Evolutionary conservation across 257 asterid species (phyloP), one percentile per base, ranked within the genome.

Genomic region (Oldenlandia corymbosa): DNA sequence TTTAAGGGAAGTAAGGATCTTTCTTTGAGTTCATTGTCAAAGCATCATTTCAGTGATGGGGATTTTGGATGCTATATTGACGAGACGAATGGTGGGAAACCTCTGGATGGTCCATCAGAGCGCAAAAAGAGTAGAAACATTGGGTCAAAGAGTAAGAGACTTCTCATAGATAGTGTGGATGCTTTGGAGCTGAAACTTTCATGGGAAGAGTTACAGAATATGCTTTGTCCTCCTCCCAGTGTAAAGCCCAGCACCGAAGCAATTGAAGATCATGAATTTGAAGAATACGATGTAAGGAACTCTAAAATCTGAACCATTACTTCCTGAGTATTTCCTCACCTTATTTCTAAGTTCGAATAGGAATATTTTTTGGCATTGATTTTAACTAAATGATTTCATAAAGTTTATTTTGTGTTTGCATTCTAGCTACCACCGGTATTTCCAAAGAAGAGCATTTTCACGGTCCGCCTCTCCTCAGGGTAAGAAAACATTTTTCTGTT

Each of bases 191-290:
- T 91, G 74, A 87, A 84, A 64, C 82, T 88, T 55, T 83, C 98
- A 17, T 91, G 98, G 98, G 95, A 91, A 67, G 98, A 91, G 78
- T 73, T 86, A 31, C 96, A 91, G 78, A 95, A 88, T 79, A 78
- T 91, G 95, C 95, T 91, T 62, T 85, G 84, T 42, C 81, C 95
- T 60, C 95, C 95, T 3, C 77, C 79, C 43, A 74, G 73, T 57
- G 81, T 53, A 34, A 67, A 84, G 84, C 96, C 95, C 48, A 91
- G 81, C 67, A 85, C 83, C 28, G 62, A 81, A 52, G 65, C 74
- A 3, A 70, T 91, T 21, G 98, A 91, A 74, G 96, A 91, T 73
- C 78, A 80, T 60, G 95, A 85, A 58, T 82, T 91, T 69, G 98
- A 91, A 80, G 96, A 88, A 59, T 91, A 85, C 59, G 95, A 91